Evolutionary conservation across 2,329 filamentous ascomycete species (phyloP).

Genomic region (Dothistroma pini): DNA sequence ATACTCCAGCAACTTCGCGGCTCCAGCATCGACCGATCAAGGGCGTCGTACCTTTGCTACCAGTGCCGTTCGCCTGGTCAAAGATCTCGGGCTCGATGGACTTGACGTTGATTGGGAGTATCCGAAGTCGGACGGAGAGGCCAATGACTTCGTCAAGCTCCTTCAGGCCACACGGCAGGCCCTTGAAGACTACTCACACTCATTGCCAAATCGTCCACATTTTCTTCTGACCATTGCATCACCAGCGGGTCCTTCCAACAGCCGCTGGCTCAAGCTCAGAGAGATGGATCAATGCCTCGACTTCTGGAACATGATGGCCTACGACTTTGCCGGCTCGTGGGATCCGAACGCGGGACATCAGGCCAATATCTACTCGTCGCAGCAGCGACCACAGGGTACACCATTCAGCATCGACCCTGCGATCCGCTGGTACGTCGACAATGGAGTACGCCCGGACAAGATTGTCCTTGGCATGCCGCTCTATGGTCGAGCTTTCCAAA

Average conservation of each 20-base stretch:
- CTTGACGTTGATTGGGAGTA: slow-evolving; percentile 51
- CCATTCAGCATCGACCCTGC: slow-evolving; percentile 75
- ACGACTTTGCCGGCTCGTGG: slow-evolving; percentile 71
- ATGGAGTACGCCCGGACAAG: slow-evolving; percentile 62
- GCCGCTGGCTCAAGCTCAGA: slow-evolving; percentile 39
- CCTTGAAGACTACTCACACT: slow-evolving; percentile 40
- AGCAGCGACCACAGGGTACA: slow-evolving; percentile 58
- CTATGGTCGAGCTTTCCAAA: slow-evolving; percentile 80
- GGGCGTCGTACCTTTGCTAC: slow-evolving; percentile 65
- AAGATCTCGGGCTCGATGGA: slow-evolving; percentile 69
- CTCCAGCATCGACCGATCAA: slow-evolving; percentile 59
- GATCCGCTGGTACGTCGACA: slow-evolving; percentile 63
- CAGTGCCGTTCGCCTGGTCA: slow-evolving; percentile 69
- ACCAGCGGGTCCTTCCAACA: slow-evolving; percentile 43
- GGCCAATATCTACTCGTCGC: slow-evolving; percentile 68
- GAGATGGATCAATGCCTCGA: slow-evolving; percentile 44
- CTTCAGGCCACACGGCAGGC: slow-evolving; percentile 38
- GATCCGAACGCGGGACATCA: slow-evolving; percentile 69
- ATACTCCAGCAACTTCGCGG: slow-evolving; percentile 72
- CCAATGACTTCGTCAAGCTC: slow-evolving; percentile 39
- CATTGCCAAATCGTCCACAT: slow-evolving; percentile 35
- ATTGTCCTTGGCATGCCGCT: slow-evolving; percentile 89
- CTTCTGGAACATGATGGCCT: slow-evolving; percentile 52
- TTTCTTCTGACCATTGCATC: slow-evolving; percentile 46
- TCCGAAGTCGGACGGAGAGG: slow-evolving; percentile 41